Conservation (phyloP, 306 rosid genomes). For the Rubus idaeus region DNA sequence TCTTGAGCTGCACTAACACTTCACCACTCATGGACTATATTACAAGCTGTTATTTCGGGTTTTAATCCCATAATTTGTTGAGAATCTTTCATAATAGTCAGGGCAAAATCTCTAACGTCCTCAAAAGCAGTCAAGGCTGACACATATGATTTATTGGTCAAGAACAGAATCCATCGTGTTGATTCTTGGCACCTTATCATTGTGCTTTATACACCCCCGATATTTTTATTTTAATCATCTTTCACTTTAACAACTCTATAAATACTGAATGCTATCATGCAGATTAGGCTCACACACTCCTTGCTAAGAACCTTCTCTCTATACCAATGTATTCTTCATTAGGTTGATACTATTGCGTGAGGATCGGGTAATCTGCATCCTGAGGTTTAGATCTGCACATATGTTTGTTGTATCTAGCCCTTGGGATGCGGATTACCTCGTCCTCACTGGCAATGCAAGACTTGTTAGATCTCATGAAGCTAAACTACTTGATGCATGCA, state of each 20-base stretch:
- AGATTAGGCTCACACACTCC: constrained; percentile 23
- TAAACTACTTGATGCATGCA: not conserved
- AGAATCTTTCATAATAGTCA: constrained; percentile 9
- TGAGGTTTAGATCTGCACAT: constrained; percentile 62
- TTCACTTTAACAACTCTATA: constrained; percentile 38
- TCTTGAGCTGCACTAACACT: constrained; percentile 31
- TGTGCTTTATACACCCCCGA: constrained; percentile 24
- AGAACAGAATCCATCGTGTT: constrained; percentile 37
- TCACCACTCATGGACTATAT: not conserved
- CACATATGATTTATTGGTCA: constrained; percentile 39
- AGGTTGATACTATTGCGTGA: constrained; percentile 28
- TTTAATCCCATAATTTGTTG: not conserved
- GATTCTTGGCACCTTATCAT: constrained; percentile 28
- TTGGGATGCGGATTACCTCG: constrained; percentile 51
- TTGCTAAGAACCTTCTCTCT: constrained; percentile 16
- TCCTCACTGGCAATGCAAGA: constrained; percentile 30
- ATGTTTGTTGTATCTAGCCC: constrained; percentile 42
- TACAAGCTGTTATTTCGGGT: not conserved
- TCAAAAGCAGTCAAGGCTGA: constrained; percentile 46
- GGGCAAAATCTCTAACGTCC: constrained; percentile 11
- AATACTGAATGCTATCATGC: constrained; percentile 34
- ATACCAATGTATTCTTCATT: not conserved
- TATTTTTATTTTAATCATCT: constrained; percentile 16
- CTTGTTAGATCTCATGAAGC: constrained; percentile 2
- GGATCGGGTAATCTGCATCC: constrained; percentile 65